Percentiles rank a stretch among this genome's conserved stretches.
phyloP scores from a whole-genome alignment of 2,329 filamentous ascomycete genomes.

The Arthrinium puccinioides region DNA sequence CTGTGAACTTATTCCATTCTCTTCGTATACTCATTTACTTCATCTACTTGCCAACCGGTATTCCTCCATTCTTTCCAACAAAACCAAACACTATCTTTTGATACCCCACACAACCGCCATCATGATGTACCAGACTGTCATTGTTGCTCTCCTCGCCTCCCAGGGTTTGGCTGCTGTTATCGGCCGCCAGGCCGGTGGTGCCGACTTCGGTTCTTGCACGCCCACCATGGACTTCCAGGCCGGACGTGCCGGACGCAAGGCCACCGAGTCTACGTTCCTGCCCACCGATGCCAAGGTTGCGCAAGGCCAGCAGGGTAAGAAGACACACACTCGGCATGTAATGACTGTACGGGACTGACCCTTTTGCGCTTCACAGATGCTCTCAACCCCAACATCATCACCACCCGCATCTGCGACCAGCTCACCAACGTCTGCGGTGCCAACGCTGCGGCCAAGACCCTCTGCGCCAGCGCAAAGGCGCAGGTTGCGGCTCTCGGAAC shows the following conservation, averaged over 20 bases:
- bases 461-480: constrained; percentile 40
- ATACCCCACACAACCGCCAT: constrained; percentile 1
- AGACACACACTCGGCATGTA: too few relatives aligned
- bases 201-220: constrained; percentile 41
- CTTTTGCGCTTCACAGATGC: too few relatives aligned
- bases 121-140: constrained; percentile 14
- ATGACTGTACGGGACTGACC: too few relatives aligned
- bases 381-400: constrained; percentile 58
- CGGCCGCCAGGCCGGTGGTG: constrained; percentile 16
- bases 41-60: constrained; percentile 3
- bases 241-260: constrained; percentile 41
- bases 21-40: constrained; percentile 5
- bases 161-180: constrained; percentile 7
- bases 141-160: constrained; percentile 12
- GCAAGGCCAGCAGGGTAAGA: constrained; percentile 47
- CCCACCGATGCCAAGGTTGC: constrained; percentile 47
- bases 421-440: constrained; percentile 53
- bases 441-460: constrained; percentile 43
- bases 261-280: constrained; percentile 50
- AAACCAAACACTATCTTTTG: not conserved
- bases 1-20: constrained; percentile 13
- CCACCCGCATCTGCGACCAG: constrained; percentile 54
- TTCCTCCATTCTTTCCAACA: not conserved
- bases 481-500: constrained; percentile 42
- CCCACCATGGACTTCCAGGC: constrained; percentile 50